A percentile compares a stretch with the other conserved stretches of the same genome.
phyloP scores from a whole-genome alignment of 495 filamentous ascomycete species.

The Penicillium argentinense region DNA sequence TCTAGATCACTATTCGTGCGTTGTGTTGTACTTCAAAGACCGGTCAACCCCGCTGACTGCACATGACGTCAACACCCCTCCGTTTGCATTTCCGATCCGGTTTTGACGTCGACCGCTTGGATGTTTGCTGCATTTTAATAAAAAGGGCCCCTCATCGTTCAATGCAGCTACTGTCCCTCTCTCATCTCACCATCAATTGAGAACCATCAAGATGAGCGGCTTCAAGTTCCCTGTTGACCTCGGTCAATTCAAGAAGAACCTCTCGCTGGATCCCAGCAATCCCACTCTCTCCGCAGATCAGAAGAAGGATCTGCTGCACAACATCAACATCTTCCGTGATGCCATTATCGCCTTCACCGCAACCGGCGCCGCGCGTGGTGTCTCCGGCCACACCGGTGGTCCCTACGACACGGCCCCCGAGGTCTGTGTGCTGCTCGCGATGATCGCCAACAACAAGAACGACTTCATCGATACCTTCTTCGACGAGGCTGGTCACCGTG shows the following conservation, averaged over 20 bases:
- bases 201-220: background rate
- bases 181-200: background rate
- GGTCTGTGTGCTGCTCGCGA: conserved; percentile 38
- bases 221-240: conserved; percentile 38
- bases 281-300: conserved; percentile 31
- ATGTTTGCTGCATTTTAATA: background rate
- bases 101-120: background rate
- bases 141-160: background rate
- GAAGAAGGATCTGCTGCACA: conserved; percentile 35
- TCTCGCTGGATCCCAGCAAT: conserved; percentile 36
- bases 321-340: conserved; percentile 42
- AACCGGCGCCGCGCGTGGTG: conserved; percentile 37
- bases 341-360: conserved; percentile 42
- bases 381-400: conserved; percentile 41
- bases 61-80: conserved; percentile 3
- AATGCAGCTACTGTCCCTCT: no score
- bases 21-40: background rate
- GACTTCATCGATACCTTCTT: conserved; percentile 34
- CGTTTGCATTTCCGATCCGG: conserved; percentile 1
- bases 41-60: conserved; percentile 1
- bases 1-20: no score
- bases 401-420: conserved; percentile 44
- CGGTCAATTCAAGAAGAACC: conserved; percentile 36
- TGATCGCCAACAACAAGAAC: conserved; percentile 36
- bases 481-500: conserved; percentile 42